Percentiles rank a stretch among this genome's conserved stretches.
These are phyloP conservation scores for Meredithiella fracta DNA, from an alignment of 2,329 filamentous ascomycete species.

Conservation along the genomic window DNA sequence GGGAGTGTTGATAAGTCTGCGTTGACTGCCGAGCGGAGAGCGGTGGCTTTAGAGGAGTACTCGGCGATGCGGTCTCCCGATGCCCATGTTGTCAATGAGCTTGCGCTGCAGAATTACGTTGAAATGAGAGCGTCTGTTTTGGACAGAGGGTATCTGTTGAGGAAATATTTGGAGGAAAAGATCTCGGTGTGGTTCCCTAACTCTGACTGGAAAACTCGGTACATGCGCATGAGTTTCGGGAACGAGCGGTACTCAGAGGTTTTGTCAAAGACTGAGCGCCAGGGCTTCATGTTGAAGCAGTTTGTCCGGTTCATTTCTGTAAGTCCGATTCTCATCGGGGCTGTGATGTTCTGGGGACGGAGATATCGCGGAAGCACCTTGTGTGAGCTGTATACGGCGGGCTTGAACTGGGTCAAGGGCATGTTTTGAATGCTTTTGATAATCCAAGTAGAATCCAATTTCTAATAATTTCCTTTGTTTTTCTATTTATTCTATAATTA, in stretches of 20 bases:
- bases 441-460: neutral
- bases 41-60: conserved; percentile 58
- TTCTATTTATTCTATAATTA: no score
- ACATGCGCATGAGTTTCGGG: conserved; percentile 80
- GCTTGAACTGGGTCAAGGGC: neutral
- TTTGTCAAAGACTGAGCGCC: conserved; percentile 48
- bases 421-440: neutral
- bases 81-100: conserved; percentile 77
- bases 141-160: conserved; percentile 56
- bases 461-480: no score
- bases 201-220: conserved; percentile 82
- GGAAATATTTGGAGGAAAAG: conserved; percentile 76
- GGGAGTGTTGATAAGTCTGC: conserved; percentile 21
- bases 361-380: conserved; percentile 1
- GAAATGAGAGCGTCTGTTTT: conserved; percentile 86
- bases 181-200: conserved; percentile 59
- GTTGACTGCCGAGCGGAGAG: conserved; percentile 38
- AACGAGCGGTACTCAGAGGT: conserved; percentile 85
- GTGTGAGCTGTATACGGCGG: neutral
- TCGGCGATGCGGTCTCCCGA: conserved; percentile 57
- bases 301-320: neutral
- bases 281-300: conserved; percentile 40
- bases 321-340: conserved; percentile 9
- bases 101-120: conserved; percentile 78
- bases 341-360: conserved; percentile 5